Conservation (phyloP, 1,284 basidiomycete genomes). For the Kwoniella shivajii region DNA sequence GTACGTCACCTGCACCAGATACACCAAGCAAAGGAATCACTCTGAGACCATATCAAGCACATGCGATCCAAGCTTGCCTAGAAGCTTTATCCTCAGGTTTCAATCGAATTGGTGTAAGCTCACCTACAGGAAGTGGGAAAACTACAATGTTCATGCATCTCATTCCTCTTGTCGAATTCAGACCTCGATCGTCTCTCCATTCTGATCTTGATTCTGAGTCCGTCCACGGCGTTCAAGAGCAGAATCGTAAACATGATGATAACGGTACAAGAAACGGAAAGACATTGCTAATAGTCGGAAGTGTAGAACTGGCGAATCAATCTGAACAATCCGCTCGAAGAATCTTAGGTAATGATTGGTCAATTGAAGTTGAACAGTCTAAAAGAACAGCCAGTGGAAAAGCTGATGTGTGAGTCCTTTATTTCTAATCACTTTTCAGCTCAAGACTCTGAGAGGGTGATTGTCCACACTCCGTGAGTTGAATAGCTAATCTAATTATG, state of each 20-base stretch:
- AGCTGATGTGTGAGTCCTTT: conserved; percentile 75
- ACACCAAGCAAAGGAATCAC: conserved; percentile 6
- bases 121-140: conserved; percentile 91
- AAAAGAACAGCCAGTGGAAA: conserved; percentile 70
- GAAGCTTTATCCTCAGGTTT: conserved; percentile 66
- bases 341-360: conserved; percentile 68
- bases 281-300: conserved; percentile 48
- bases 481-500: too few relatives aligned
- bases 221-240: background rate
- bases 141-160: conserved; percentile 87
- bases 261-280: conserved; percentile 15
- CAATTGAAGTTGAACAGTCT: conserved; percentile 91
- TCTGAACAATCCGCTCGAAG: conserved; percentile 71
- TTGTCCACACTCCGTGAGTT: too few relatives aligned
- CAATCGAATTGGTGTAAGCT: conserved; percentile 84
- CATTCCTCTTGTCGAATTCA: conserved; percentile 56
- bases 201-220: too few relatives aligned
- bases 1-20: background rate
- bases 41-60: conserved; percentile 86
- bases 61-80: conserved; percentile 78
- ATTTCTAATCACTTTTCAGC: background rate
- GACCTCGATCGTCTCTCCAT: background rate
- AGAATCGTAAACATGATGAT: background rate
- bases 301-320: conserved; percentile 78
- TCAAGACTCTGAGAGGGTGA: too few relatives aligned